Evolutionary conservation across 495 filamentous ascomycete genomes (phyloP), one percentile per base, ranked within the genome.

Genomic region (Pseudoneurospora amorphoporcata): DNA sequence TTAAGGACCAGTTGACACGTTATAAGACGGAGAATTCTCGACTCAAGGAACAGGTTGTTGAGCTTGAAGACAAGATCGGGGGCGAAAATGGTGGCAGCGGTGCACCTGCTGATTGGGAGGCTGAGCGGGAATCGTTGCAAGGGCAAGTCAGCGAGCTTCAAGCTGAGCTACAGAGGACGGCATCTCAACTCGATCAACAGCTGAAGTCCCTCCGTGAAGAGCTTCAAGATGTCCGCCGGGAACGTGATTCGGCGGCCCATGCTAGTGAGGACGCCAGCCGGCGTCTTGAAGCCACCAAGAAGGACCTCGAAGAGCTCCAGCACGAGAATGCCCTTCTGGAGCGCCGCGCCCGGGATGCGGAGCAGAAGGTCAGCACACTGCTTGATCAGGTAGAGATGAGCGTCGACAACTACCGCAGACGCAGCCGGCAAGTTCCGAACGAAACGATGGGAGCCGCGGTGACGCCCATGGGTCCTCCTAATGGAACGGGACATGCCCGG

Each of bases 1-100:
- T 99, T 90, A 98, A 99, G 85, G 94, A 97, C 75, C 95, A 99
- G 81, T 85, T 98, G 14, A 84, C 89, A 43, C 92, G 94, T 42
- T 94, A 94, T 80, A 98, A 97, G 86, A 82, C 88, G 45, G 90
- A 94, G 68, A 97, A 97, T 76, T 84, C 84, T n/a, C 90, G 90
- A 71, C 80, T 98, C 41, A 94, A 96, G 79, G 88, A 88, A 41
- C 92, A 97, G 74, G 82, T 98, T 38, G 87, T 92, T 38, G 84
- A 89, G 73, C 77, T 86, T 35, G 85, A 85, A 32, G 86, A 87
- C 70, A 84, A 83, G 75, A 77, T 86, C 5, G 82, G 83, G 35
- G 78, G 81, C 6, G 70, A 73, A 71, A 65, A 16, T 65, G 53
- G 29, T 23, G 29, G 7, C 29, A 74, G 72, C 0, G 73, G 79